Evolutionary conservation across 225 moss, liverwort and hornwort genomes (phyloP), one percentile per base, ranked within the genome.

Genomic region (Ulota crispa): DNA sequence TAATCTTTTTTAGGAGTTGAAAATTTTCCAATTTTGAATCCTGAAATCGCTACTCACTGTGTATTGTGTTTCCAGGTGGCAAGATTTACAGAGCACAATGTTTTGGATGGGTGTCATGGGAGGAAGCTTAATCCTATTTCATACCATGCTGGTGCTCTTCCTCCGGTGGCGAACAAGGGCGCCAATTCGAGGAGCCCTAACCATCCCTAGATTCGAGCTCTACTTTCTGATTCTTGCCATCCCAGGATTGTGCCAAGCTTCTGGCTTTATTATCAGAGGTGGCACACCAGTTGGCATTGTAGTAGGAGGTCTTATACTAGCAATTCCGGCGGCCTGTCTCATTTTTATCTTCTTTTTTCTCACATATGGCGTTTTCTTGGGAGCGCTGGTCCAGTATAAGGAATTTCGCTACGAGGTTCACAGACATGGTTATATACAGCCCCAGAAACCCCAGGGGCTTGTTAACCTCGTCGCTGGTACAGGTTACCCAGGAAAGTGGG

Each of bases 101-200:
- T 95, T 97, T 64, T 95, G 97, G 95, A 83, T 95, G 21, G 94
- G 88, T 65, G 89, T 85, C 6, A 82, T 93, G 23, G 95, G 91
- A 84, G 97, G 92, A 59, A 88, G 92, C 63, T 62, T 94, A 43
- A 74, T 95, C 65, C 68, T 93, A 28, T 73, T 93, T 47, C 94
- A 97, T 85, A 73, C 89, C 21, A 64, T 94, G 24, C 77, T 89
- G 67, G 77, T 93, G 20, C 56, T 93, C 52, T 87, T 91, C 77
- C 85, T 97, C 86, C 87, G 91, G 80, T 95, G 88, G 95, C 92
- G 92, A 60, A 97, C 89, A 14, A 90, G 87, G 84, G 95, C 91
- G 36, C 84, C 94, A 67, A 81, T 95, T 37, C 85, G 89, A 85
- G 95, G 97, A 83, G 89, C 94, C 13, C 93, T 95, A 8, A 90